Percentiles rank a stretch among this genome's conserved stretches.
phyloP scores from a whole-genome alignment of 1,284 basidiomycete species.

The Cryptococcus jaspeensis region DNA sequence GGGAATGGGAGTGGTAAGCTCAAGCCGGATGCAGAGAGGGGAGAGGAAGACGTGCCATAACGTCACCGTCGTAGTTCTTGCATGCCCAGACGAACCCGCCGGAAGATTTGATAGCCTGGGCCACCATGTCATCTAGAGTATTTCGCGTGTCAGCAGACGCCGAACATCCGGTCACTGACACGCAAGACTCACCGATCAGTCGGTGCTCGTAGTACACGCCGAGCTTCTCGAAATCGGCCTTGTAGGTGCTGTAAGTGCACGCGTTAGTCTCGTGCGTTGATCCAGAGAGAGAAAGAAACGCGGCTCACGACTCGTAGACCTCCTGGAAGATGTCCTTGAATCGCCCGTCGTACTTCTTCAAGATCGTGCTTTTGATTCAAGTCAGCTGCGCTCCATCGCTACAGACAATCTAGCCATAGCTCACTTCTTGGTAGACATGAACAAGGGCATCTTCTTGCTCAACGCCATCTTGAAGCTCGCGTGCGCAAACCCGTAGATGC shows the following conservation, averaged over 20 bases:
- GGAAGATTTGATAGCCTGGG: conserved; percentile 91
- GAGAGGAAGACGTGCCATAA: conserved; percentile 53
- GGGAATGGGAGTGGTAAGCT: conserved; percentile 3
- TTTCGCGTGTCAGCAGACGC: not conserved
- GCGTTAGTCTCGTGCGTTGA: not conserved
- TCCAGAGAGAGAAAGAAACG: not conserved
- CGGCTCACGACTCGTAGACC: conserved; percentile 70
- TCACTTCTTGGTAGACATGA: conserved; percentile 92
- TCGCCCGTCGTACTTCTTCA: conserved; percentile 94
- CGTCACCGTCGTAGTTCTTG: conserved; percentile 97
- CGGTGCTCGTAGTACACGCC: conserved; percentile 98
- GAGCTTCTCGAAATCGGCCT: conserved; percentile 71
- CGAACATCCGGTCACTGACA: not conserved
- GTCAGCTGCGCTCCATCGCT: not conserved
- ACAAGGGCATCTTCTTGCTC: conserved; percentile 87
- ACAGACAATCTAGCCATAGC: not conserved
- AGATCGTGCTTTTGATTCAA: conserved; percentile 63
- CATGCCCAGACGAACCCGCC: conserved; percentile 98
- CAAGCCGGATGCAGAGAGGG: not conserved
- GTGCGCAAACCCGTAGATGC: conserved; percentile 92
- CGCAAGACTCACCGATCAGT: conserved; percentile 55
- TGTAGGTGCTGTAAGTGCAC: conserved; percentile 64
- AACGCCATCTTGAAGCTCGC: conserved; percentile 99
- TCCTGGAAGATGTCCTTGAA: conserved; percentile 99
- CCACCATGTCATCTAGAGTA: conserved; percentile 87